These are phyloP conservation scores for Saturnispora hagleri DNA, from an alignment of 805 yeast genomes.

Conservation along the genomic window DNA sequence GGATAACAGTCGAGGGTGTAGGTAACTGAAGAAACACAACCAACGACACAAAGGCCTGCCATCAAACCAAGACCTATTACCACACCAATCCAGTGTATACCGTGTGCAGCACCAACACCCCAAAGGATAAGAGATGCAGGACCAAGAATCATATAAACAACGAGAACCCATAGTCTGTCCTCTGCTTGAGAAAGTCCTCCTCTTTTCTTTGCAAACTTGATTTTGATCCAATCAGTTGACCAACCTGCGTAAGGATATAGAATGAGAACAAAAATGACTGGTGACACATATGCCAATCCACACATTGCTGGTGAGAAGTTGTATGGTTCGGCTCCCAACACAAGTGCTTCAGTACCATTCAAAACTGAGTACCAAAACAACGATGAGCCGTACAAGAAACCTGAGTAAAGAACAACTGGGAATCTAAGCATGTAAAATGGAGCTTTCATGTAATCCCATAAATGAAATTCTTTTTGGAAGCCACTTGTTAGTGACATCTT, in stretches of 20 bases:
- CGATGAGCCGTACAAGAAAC: slow-evolving; percentile 42
- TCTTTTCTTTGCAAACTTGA: slow-evolving; percentile 38
- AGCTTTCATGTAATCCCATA: slow-evolving; percentile 25
- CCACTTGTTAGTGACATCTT: slow-evolving; percentile 36
- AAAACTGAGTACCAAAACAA: slow-evolving; percentile 40
- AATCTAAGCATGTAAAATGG: slow-evolving; percentile 35
- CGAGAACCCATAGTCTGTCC: slow-evolving; percentile 44
- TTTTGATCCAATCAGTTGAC: slow-evolving; percentile 42
- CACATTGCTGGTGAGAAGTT: slow-evolving; percentile 37
- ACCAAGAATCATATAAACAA: slow-evolving; percentile 38
- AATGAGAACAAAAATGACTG: slow-evolving; percentile 38
- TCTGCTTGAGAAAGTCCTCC: slow-evolving; percentile 49
- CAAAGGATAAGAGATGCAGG: slow-evolving; percentile 49
- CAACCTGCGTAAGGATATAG: slow-evolving; percentile 40
- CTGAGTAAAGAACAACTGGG: slow-evolving; percentile 55
- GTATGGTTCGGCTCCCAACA: slow-evolving; percentile 41
- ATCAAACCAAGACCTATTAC: slow-evolving; percentile 47
- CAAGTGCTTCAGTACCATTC: slow-evolving; percentile 39
- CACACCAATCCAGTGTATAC: slow-evolving; percentile 46
- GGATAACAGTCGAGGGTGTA: slow-evolving; percentile 50
- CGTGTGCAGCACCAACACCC: slow-evolving; percentile 55
- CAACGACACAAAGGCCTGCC: slow-evolving; percentile 47
- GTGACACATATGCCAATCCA: slow-evolving; percentile 47
- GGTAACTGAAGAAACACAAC: slow-evolving; percentile 41
- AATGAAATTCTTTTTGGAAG: slow-evolving; percentile 22